These are phyloP conservation scores for Rhodotorula diobovata DNA, from an alignment of 768 basidiomycete species.

Conservation along the genomic window DNA sequence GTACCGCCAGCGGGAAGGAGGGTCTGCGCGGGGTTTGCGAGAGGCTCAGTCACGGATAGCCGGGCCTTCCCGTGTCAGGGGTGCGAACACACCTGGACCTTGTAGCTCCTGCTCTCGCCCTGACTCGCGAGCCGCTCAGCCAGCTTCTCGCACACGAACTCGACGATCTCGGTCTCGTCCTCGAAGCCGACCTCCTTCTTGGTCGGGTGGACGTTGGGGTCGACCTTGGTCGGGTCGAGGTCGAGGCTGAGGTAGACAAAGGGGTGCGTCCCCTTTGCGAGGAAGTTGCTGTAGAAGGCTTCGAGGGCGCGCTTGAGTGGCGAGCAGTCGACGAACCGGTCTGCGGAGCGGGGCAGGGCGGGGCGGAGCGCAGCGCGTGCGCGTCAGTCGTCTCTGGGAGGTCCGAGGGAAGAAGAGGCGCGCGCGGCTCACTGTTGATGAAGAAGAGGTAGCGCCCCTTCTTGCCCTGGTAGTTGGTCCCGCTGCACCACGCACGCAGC, in stretches of 20 bases:
- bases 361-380: not conserved
- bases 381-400: not conserved
- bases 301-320: slow-evolving; percentile 85
- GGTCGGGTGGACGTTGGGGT: slow-evolving; percentile 97
- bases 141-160: slow-evolving; percentile 67
- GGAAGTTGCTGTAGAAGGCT: slow-evolving; percentile 70
- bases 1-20: slow-evolving; percentile 44
- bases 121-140: slow-evolving; percentile 58
- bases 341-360: slow-evolving; percentile 55
- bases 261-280: slow-evolving; percentile 83
- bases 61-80: too few relatives aligned
- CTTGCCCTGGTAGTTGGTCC: slow-evolving; percentile 82
- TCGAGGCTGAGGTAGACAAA: slow-evolving; percentile 89
- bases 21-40: slow-evolving; percentile 37
- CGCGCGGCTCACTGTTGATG: slow-evolving; percentile 74
- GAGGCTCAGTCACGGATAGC: not conserved
- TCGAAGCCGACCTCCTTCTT: slow-evolving; percentile 83
- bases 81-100: slow-evolving; percentile 51
- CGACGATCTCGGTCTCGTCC: slow-evolving; percentile 79
- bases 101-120: slow-evolving; percentile 50
- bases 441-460: slow-evolving; percentile 80
- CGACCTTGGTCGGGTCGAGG: slow-evolving; percentile 79
- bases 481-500: slow-evolving; percentile 72
- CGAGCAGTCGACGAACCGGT: slow-evolving; percentile 82
- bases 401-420: not conserved